Percentiles rank a stretch among this genome's conserved stretches.
These are phyloP conservation scores for Venustampulla echinocandica DNA, from an alignment of 495 filamentous ascomycete species.

Conservation along the genomic window DNA sequence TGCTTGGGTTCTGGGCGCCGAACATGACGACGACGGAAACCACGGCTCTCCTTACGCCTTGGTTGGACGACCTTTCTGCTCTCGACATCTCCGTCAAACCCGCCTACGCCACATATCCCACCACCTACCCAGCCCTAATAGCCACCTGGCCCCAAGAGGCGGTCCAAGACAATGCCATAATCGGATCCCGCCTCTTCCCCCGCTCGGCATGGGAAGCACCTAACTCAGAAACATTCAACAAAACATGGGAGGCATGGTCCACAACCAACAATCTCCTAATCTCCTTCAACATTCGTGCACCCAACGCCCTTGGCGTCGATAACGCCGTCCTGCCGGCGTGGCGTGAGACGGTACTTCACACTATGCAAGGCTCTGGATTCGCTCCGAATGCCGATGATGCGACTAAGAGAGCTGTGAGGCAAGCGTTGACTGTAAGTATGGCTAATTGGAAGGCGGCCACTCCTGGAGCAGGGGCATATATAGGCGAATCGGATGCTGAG, in stretches of 20 bases:
- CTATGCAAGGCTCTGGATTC: conserved; percentile 3
- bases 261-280: neutral
- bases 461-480: conserved; percentile 34
- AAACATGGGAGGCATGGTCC: neutral
- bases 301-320: conserved; percentile 4
- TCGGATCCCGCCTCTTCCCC: conserved; percentile 50
- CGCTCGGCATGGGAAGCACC: conserved; percentile 16
- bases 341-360: conserved; percentile 34
- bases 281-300: conserved; percentile 22
- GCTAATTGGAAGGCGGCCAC: conserved; percentile 28
- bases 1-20: conserved; percentile 12
- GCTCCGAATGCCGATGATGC: conserved; percentile 30
- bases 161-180: conserved; percentile 32
- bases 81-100: conserved; percentile 26
- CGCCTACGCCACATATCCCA: conserved; percentile 27
- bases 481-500: conserved; percentile 36
- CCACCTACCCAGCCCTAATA: conserved; percentile 39
- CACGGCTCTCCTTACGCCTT: conserved; percentile 8
- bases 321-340: conserved; percentile 52
- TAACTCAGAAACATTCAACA: neutral
- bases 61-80: conserved; percentile 9
- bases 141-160: conserved; percentile 34
- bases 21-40: conserved; percentile 8
- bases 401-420: conserved; percentile 20
- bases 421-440: conserved; percentile 28